These are phyloP conservation scores for Candida sanyaensis DNA, from an alignment of 1,139 yeast species.

Conservation along the genomic window DNA sequence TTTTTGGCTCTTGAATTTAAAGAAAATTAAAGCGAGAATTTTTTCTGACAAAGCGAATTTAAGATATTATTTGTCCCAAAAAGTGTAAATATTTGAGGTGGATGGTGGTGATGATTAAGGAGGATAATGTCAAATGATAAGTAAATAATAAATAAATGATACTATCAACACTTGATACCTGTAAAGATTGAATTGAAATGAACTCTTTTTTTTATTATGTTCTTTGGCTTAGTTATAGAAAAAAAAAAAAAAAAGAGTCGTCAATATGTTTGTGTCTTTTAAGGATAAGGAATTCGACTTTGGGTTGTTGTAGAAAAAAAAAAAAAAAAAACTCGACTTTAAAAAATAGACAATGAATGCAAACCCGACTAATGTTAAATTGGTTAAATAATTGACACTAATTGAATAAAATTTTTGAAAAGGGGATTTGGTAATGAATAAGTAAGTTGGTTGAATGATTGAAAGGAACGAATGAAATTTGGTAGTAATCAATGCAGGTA, in stretches of 20 bases:
- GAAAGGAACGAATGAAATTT: no score
- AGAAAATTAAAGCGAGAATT: background rate
- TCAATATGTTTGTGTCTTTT: background rate
- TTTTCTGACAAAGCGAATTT: background rate
- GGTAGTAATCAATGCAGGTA: no score
- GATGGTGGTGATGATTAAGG: background rate
- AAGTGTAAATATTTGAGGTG: background rate
- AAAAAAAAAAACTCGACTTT: background rate
- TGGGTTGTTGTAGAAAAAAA: background rate
- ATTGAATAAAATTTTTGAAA: no score
- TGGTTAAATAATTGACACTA: no score
- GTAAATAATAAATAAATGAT: background rate
- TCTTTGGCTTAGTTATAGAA: no score
- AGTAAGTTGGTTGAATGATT: no score
- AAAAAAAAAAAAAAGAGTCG: background rate
- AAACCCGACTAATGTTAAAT: background rate
- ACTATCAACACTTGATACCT: no score
- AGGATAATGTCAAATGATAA: background rate
- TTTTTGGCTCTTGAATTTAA: no score
- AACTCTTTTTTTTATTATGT: no score
- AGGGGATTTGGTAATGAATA: no score
- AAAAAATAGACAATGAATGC: conserved; percentile 2
- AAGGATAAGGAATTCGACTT: background rate
- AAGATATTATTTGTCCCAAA: background rate
- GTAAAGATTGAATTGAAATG: no score